These are phyloP conservation scores for Russula sp. DNA, from an alignment of 768 basidiomycete genomes.

Conservation along the genomic window DNA sequence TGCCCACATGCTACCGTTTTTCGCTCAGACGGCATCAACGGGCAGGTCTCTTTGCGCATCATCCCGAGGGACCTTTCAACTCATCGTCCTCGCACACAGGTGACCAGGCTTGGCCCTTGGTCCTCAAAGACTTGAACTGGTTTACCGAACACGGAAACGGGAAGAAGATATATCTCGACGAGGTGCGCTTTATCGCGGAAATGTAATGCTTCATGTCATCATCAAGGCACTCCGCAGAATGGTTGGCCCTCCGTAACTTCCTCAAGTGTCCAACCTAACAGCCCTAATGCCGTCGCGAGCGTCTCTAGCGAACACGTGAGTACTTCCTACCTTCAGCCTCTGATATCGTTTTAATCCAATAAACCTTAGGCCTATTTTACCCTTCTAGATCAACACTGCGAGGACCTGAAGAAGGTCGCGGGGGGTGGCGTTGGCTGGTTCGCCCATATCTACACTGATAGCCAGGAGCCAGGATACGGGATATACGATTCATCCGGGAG, in stretches of 20 bases:
- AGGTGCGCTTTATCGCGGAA: slow-evolving; percentile 37
- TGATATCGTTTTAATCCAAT: background rate
- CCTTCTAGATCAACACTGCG: slow-evolving; percentile 61
- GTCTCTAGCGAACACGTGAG: slow-evolving; percentile 51
- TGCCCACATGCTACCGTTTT: slow-evolving; percentile 69
- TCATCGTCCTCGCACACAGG: slow-evolving; percentile 32
- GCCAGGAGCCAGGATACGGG: slow-evolving; percentile 63
- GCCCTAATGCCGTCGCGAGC: slow-evolving; percentile 51
- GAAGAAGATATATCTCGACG: slow-evolving; percentile 71
- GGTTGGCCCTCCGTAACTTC: slow-evolving; percentile 72
- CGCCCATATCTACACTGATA: slow-evolving; percentile 71
- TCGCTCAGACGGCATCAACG: slow-evolving; percentile 48
- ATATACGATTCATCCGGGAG: slow-evolving; percentile 47
- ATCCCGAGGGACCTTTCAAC: background rate
- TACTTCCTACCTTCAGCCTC: background rate
- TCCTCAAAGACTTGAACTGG: slow-evolving; percentile 55
- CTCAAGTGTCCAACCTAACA: slow-evolving; percentile 58
- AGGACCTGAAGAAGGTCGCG: slow-evolving; percentile 50
- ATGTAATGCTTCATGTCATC: background rate
- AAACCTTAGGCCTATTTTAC: slow-evolving; percentile 50
- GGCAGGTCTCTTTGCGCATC: slow-evolving; percentile 32
- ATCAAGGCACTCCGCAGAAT: slow-evolving; percentile 41
- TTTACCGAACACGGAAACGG: slow-evolving; percentile 56
- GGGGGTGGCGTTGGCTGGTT: slow-evolving; percentile 81
- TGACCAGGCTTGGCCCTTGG: slow-evolving; percentile 55